Evolutionary conservation across 495 filamentous ascomycete genomes (phyloP).

Genomic region (Hypoxylon fragiforme): DNA sequence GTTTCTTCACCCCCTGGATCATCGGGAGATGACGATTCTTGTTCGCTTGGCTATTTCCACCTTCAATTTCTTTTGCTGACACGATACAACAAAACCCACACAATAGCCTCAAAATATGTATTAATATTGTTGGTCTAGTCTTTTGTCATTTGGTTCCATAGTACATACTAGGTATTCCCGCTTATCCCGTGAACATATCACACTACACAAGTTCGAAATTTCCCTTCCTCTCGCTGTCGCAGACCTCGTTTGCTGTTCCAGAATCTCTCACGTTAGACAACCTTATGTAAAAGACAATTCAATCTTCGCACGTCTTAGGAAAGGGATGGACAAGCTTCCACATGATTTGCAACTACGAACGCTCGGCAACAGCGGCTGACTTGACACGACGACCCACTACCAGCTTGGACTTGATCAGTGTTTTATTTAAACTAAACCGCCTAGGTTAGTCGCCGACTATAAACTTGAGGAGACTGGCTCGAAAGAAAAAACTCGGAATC

Average conservation of each 20-base stretch:
- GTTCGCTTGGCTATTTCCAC: conserved; percentile 34
- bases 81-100: conserved; percentile 17
- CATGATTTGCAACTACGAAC: conserved; percentile 30
- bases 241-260: too few relatives aligned
- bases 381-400: conserved; percentile 25
- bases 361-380: conserved; percentile 26
- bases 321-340: conserved; percentile 27
- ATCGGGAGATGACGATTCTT: conserved; percentile 44
- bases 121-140: neutral
- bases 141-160: neutral
- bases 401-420: neutral
- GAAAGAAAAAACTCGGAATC: conserved; percentile 6
- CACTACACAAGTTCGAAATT: too few relatives aligned
- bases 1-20: conserved; percentile 39
- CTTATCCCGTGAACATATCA: too few relatives aligned
- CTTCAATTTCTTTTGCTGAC: conserved; percentile 34
- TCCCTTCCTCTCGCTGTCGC: too few relatives aligned
- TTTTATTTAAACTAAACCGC: conserved; percentile 1
- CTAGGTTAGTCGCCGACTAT: neutral
- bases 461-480: neutral
- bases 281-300: too few relatives aligned
- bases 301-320: conserved; percentile 2
- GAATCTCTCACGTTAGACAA: too few relatives aligned
- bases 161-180: neutral
- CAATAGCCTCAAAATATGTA: conserved; percentile 24